Percentiles rank a stretch among this genome's conserved stretches.
phyloP scores from a whole-genome alignment of 176 grass and related monocot genomes.

The Elaeis guineensis region DNA sequence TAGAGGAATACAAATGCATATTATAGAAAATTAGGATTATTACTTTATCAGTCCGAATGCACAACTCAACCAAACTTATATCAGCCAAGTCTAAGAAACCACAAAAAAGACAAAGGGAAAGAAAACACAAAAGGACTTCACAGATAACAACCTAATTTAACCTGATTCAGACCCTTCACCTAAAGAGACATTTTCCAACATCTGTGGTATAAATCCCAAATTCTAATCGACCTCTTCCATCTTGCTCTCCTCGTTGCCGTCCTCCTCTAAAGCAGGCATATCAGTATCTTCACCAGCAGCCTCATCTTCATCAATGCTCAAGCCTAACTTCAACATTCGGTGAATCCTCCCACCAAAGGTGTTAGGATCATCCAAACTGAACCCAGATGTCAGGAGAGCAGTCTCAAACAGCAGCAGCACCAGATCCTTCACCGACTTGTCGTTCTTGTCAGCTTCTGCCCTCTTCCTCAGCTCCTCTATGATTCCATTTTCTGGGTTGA shows the following conservation, averaged over 20 bases:
- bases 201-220: too few species aligned
- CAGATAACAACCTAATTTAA: too few species aligned
- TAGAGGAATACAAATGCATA: too few species aligned
- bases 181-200: too few species aligned
- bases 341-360: conserved; percentile 9
- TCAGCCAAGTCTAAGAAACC: too few species aligned
- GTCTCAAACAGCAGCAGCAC: conserved; percentile 10
- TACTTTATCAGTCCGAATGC: too few species aligned
- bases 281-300: neutral
- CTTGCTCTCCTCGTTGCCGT: conserved; percentile 6
- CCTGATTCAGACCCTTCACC: too few species aligned
- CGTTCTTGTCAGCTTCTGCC: conserved; percentile 4
- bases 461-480: conserved; percentile 15
- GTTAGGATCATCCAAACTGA: conserved; percentile 11
- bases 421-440: conserved; percentile 12
- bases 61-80: too few species aligned
- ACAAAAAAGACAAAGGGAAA: too few species aligned
- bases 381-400: conserved; percentile 4
- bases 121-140: too few species aligned
- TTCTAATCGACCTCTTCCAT: conserved; percentile 6
- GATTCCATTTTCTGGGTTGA: conserved; percentile 10
- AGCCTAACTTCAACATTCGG: conserved; percentile 6
- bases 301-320: conserved; percentile 5
- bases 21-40: too few species aligned
- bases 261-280: conserved; percentile 2